Conservation (phyloP, 2,329 filamentous ascomycete species). For the Aplosporella prunicola region DNA sequence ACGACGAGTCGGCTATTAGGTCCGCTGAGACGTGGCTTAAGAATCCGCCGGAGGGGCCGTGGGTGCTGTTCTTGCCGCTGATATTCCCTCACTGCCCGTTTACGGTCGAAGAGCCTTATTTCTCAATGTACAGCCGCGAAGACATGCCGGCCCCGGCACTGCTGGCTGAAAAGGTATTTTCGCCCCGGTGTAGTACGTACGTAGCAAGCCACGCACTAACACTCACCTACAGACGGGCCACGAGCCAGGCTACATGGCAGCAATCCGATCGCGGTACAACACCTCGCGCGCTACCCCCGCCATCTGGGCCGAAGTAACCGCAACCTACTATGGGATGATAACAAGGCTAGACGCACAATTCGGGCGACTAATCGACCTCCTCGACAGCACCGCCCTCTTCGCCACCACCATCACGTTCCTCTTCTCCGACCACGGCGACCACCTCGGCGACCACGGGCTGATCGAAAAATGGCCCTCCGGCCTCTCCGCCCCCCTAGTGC, state of each 20-base stretch:
- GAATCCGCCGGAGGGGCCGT: slow-evolving; percentile 35
- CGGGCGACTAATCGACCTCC: slow-evolving; percentile 28
- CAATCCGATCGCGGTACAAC: slow-evolving; percentile 31
- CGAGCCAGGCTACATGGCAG: slow-evolving; percentile 35
- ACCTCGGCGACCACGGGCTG: slow-evolving; percentile 38
- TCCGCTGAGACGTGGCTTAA: slow-evolving; percentile 37
- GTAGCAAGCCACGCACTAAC: background rate
- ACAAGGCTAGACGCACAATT: slow-evolving; percentile 39
- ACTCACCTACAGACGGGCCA: slow-evolving; percentile 29
- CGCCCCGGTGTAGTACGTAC: too few species aligned
- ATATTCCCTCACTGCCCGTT: slow-evolving; percentile 41
- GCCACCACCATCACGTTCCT: slow-evolving; percentile 36
- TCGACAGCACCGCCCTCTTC: slow-evolving; percentile 29
- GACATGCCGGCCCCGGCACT: slow-evolving; percentile 16
- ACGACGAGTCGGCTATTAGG: slow-evolving; percentile 36
- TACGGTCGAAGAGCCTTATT: slow-evolving; percentile 40
- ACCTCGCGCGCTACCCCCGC: slow-evolving; percentile 32
- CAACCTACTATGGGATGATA: slow-evolving; percentile 42
- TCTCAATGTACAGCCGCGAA: slow-evolving; percentile 36
- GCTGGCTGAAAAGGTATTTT: background rate
- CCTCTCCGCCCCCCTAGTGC: slow-evolving; percentile 33
- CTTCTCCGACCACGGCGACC: slow-evolving; percentile 40
- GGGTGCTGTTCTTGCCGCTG: slow-evolving; percentile 36
- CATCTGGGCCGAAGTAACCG: slow-evolving; percentile 37
- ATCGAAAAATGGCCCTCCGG: slow-evolving; percentile 40